Percentiles rank a stretch among this genome's conserved stretches.
Conservation (phyloP, 768 basidiomycete species). For the Lactifluus subvellereus region DNA sequence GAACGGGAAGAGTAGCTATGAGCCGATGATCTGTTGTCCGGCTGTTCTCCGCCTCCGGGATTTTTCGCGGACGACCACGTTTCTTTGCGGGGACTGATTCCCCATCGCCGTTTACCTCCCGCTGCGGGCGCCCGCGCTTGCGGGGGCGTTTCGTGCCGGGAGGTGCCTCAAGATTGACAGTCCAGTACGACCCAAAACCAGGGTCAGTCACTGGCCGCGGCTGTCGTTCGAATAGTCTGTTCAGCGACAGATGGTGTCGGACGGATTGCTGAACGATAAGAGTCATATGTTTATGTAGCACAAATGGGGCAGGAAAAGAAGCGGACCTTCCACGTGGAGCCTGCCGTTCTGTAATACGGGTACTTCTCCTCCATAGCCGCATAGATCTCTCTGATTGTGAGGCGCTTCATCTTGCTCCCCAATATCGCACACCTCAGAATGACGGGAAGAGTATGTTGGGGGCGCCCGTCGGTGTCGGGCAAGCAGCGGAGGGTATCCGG, state of each 20-base stretch:
- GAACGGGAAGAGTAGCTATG: slow-evolving; percentile 17
- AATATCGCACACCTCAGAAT: slow-evolving; percentile 82
- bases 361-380: slow-evolving; percentile 85
- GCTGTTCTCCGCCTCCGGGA: slow-evolving; percentile 4
- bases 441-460: slow-evolving; percentile 79
- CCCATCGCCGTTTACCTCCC: slow-evolving; percentile 32
- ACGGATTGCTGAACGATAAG: slow-evolving; percentile 65
- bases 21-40: slow-evolving; percentile 4
- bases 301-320: neutral
- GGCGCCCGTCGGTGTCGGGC: slow-evolving; percentile 70
- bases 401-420: slow-evolving; percentile 64
- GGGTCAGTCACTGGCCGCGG: slow-evolving; percentile 79
- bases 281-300: neutral
- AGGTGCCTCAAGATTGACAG: slow-evolving; percentile 79
- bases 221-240: slow-evolving; percentile 76
- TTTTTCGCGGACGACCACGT: slow-evolving; percentile 25
- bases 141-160: slow-evolving; percentile 82
- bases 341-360: slow-evolving; percentile 72
- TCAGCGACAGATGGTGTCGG: slow-evolving; percentile 76
- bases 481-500: slow-evolving; percentile 74
- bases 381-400: slow-evolving; percentile 83
- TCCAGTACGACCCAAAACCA: slow-evolving; percentile 86
- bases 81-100: slow-evolving; percentile 20
- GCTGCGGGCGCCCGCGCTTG: slow-evolving; percentile 63
- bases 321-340: slow-evolving; percentile 78